These are phyloP conservation scores for Citrus inodora DNA, from an alignment of 345 rosid species.

Conservation along the genomic window DNA sequence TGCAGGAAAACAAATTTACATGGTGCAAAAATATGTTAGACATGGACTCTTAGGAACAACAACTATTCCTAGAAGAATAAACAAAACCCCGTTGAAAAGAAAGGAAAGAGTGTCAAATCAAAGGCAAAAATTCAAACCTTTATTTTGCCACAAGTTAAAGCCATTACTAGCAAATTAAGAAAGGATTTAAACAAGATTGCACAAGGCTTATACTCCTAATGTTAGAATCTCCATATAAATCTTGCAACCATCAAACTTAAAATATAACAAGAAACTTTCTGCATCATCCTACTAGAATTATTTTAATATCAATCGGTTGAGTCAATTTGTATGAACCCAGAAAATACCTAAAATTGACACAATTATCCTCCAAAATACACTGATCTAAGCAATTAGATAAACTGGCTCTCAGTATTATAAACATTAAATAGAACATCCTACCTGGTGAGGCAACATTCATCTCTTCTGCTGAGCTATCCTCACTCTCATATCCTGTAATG, in stretches of 20 bases:
- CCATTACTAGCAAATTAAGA: not conserved
- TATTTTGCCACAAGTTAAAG: not conserved
- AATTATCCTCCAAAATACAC: not conserved
- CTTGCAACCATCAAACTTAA: not conserved
- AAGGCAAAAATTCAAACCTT: not conserved
- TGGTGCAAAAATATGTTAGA: not conserved
- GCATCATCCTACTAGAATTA: not conserved
- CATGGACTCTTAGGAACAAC: not conserved
- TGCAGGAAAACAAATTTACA: not conserved
- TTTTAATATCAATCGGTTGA: not conserved
- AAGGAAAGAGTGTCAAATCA: not conserved
- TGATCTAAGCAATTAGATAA: not conserved
- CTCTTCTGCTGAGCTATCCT: constrained; percentile 55
- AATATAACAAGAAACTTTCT: not conserved
- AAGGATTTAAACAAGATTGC: too few relatives aligned
- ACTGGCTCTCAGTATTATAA: not conserved
- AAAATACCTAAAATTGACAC: not conserved
- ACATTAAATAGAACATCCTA: constrained; percentile 9
- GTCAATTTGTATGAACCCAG: not conserved
- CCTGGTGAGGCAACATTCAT: constrained; percentile 40
- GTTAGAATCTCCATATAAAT: not conserved
- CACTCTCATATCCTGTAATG: constrained; percentile 51
- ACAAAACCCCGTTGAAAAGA: not conserved
- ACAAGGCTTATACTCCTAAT: not conserved
- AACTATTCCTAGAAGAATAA: not conserved